Conservation (phyloP, 2,329 filamentous ascomycete genomes). For the Hypoxylon rubiginosum region DNA sequence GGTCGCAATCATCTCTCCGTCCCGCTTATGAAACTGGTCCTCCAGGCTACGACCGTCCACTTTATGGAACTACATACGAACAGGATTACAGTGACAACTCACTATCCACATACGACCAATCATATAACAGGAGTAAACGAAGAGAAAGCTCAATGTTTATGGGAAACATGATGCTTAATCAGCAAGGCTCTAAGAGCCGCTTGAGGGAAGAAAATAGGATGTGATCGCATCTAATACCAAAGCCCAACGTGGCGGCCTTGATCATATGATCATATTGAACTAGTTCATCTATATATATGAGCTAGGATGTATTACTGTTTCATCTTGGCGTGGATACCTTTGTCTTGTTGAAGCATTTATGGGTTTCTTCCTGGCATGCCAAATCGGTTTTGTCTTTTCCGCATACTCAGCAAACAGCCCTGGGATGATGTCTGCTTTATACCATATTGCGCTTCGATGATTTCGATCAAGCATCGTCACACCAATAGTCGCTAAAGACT, state of each 20-base stretch:
- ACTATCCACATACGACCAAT: constrained; percentile 53
- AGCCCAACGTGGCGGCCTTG: neutral
- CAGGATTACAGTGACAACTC: constrained; percentile 50
- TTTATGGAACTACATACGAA: constrained; percentile 49
- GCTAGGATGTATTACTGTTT: constrained; percentile 30
- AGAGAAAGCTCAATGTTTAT: constrained; percentile 74
- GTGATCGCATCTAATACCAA: constrained; percentile 38
- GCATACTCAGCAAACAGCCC: constrained; percentile 9
- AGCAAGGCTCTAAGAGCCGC: constrained; percentile 66
- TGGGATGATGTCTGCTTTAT: constrained; percentile 27
- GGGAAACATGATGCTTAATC: constrained; percentile 62
- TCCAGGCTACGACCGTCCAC: constrained; percentile 57
- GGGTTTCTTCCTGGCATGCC: constrained; percentile 18
- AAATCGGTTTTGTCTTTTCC: constrained; percentile 22
- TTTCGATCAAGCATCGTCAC: constrained; percentile 26
- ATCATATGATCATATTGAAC: constrained; percentile 12
- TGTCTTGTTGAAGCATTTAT: constrained; percentile 24
- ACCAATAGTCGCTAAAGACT: constrained; percentile 33
- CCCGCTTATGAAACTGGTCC: constrained; percentile 59
- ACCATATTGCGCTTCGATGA: constrained; percentile 21
- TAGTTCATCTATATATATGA: constrained; percentile 29
- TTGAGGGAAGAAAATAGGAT: constrained; percentile 67
- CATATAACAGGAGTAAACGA: constrained; percentile 60
- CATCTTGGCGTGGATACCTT: constrained; percentile 21
- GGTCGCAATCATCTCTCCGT: constrained; percentile 52